Conservation (phyloP, 2,329 filamentous ascomycete genomes). For the Alternaria ventricosa region DNA sequence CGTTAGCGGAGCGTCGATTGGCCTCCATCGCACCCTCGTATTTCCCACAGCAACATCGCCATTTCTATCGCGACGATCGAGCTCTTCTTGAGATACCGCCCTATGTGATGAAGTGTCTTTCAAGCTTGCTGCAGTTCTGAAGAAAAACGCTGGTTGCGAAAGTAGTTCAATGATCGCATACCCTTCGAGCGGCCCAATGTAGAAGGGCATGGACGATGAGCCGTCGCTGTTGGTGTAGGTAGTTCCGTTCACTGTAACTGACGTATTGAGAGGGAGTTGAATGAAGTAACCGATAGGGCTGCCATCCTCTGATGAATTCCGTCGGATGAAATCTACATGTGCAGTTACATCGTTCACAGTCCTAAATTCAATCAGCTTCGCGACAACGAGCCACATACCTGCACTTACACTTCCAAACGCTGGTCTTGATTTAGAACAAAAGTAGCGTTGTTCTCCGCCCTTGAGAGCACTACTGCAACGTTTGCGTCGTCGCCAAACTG, state of each 20-base stretch:
- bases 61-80: conserved; percentile 2
- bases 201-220: background rate
- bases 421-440: conserved; percentile 1
- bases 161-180: conserved; percentile 31
- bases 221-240: conserved; percentile 16
- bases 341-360: background rate
- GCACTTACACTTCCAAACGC: conserved; percentile 11
- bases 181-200: conserved; percentile 24
- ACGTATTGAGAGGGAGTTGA: conserved; percentile 7
- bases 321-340: conserved; percentile 7
- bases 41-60: background rate
- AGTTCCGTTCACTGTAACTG: conserved; percentile 24
- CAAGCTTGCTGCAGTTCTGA: conserved; percentile 14
- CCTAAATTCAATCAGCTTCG: background rate
- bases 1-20: background rate
- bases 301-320: background rate
- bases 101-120: background rate
- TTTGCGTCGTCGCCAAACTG: background rate
- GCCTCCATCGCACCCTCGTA: background rate
- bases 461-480: conserved; percentile 5
- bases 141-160: conserved; percentile 30
- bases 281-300: conserved; percentile 13
- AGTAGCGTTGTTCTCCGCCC: background rate
- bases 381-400: background rate
- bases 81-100: background rate